Evolutionary conservation across 805 yeast genomes (phyloP), one percentile per base, ranked within the genome.

Genomic region (Blastobotrys chiropterorum): DNA sequence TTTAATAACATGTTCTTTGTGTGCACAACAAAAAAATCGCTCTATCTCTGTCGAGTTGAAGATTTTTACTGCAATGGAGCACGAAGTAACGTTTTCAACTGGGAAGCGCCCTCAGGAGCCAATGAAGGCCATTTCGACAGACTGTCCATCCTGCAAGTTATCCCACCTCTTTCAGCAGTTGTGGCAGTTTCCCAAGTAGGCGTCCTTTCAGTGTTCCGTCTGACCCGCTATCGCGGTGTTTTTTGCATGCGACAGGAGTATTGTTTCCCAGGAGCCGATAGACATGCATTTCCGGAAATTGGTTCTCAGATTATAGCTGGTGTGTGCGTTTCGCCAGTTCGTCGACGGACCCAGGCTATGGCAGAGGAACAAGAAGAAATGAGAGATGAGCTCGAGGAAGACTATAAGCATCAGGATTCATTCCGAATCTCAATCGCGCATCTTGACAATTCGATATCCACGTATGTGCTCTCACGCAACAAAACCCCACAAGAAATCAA

Each of bases 21-120:
- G 6, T 70, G 73, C 0, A 73, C 84, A 0, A 77, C 84, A 0
- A 70, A 72, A 3, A 58, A 67, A 22, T 67, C 69, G 43, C 55
- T 76, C 13, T 82, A 77, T 0, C 60, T 81, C 21, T 75, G 78
- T 56, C 66, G 74, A 21, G 68, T 69, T 0, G 74, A 75, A 47
- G 68, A 72, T 8, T 65, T 81, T 19, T 69, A 75, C 38, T 78
- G 82, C 59, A 74, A 71, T 56, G 72, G 79, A 3, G 71, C 79
- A 2, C 45, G 45, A 14, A 16, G 15, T 2, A 62, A 69, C 19
- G 60, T 78, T 1, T 79, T 77, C 58, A 69, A 69, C 15, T 60
- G 72, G 55, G 59, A 61, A 41, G 61, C 58, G 6, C 52, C 50
- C 6, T 51, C 49, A 42, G 54, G 54, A 2, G 44, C 50, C 6